Conservation (phyloP, 2,329 filamentous ascomycete genomes). For the Aureobasidium pullulans region DNA sequence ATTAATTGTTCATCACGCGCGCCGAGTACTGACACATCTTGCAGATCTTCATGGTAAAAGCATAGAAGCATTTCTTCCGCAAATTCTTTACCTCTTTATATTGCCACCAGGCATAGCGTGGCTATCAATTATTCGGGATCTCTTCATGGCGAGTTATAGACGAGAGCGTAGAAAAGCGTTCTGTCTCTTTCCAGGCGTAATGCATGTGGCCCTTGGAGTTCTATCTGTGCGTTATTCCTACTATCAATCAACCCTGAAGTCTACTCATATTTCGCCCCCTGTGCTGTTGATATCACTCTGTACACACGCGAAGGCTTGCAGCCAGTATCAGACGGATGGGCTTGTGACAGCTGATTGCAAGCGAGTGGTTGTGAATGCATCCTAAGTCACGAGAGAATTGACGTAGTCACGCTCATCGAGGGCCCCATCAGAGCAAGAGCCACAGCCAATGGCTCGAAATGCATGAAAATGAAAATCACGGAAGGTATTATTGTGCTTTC, state of each 20-base stretch:
- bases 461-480: too few species aligned
- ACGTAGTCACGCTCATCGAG: too few species aligned
- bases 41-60: constrained; percentile 64
- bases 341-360: too few species aligned
- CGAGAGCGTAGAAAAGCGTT: constrained; percentile 9
- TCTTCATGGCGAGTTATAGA: neutral
- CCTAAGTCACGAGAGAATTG: too few species aligned
- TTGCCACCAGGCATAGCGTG: neutral
- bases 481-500: too few species aligned
- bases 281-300: neutral
- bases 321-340: too few species aligned
- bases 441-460: too few species aligned
- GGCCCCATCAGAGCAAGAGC: too few species aligned
- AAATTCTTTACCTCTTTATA: neutral
- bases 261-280: too few species aligned
- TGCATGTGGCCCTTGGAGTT: neutral
- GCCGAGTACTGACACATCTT: constrained; percentile 14
- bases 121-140: neutral
- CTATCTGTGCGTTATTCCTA: neutral
- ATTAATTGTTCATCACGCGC: constrained; percentile 15
- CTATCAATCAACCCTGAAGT: neutral
- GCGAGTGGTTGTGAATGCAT: too few species aligned
- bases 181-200: neutral
- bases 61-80: constrained; percentile 16
- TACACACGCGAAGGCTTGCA: neutral